phyloP scores from a whole-genome alignment of 2,329 filamentous ascomycete genomes.

The Ophiostoma quercus region DNA sequence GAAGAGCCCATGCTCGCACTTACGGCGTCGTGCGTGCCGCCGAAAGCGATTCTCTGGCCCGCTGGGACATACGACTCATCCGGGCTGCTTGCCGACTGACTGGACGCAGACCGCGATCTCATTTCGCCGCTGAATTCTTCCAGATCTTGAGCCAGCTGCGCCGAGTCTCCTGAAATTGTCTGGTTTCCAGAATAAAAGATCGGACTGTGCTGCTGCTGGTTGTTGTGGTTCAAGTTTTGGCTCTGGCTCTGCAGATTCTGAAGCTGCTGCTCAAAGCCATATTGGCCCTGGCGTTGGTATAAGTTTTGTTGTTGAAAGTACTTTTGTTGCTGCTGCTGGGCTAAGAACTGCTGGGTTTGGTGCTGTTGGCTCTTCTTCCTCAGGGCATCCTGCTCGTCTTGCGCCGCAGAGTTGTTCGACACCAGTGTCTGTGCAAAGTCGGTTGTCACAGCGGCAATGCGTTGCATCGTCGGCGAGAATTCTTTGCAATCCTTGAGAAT shows the following conservation, averaged over 20 bases:
- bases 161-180: not conserved
- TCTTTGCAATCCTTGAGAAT: constrained; percentile 25
- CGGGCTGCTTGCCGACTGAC: constrained; percentile 24
- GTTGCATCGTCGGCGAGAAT: constrained; percentile 27
- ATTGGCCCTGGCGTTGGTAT: not conserved
- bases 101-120: constrained; percentile 18
- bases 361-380: not conserved
- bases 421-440: constrained; percentile 25
- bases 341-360: constrained; percentile 11
- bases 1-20: not conserved
- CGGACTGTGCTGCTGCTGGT: not conserved
- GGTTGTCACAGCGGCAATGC: constrained; percentile 25
- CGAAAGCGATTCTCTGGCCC: not conserved
- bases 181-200: not conserved
- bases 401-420: not conserved
- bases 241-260: not conserved
- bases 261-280: not conserved
- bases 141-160: not conserved
- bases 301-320: constrained; percentile 5
- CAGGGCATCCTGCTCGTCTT: not conserved
- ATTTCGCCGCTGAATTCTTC: constrained; percentile 11
- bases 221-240: constrained; percentile 3
- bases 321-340: constrained; percentile 15
- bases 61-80: constrained; percentile 23
- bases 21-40: constrained; percentile 3